These are phyloP conservation scores for Exophiala phaeomuriformis DNA, from an alignment of 2,329 filamentous ascomycete genomes.

Conservation along the genomic window DNA sequence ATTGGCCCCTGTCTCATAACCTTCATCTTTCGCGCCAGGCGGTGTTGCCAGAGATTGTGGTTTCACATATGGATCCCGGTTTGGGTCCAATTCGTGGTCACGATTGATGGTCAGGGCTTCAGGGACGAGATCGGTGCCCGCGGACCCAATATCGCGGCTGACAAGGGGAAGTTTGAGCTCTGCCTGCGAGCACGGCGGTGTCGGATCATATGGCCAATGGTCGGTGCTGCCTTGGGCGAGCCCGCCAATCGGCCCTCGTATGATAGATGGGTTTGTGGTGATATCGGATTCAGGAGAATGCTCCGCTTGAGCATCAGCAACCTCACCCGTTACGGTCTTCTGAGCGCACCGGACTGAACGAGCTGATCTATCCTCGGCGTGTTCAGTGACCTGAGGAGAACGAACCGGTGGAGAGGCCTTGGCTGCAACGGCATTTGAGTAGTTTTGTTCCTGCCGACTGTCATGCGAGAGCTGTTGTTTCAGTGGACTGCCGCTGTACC, in stretches of 20 bases:
- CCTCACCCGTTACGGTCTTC: constrained; percentile 1
- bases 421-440: constrained; percentile 35
- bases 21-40: constrained; percentile 70
- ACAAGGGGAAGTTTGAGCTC: constrained; percentile 31
- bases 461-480: constrained; percentile 38
- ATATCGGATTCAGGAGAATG: constrained; percentile 51
- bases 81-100: constrained; percentile 34
- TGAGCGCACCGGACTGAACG: constrained; percentile 19
- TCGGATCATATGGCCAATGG: constrained; percentile 51
- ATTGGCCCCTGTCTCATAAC: constrained; percentile 71
- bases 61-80: constrained; percentile 32
- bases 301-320: constrained; percentile 14
- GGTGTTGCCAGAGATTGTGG: constrained; percentile 42
- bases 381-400: constrained; percentile 28
- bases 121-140: constrained; percentile 34
- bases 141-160: constrained; percentile 39
- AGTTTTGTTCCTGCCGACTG: constrained; percentile 32
- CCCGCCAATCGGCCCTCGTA: constrained; percentile 64
- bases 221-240: constrained; percentile 42
- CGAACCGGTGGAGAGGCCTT: constrained; percentile 49
- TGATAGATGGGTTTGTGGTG: constrained; percentile 76
- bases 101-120: constrained; percentile 29
- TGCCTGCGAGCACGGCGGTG: constrained; percentile 40
- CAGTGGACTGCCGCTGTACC: constrained; percentile 39
- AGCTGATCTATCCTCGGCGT: constrained; percentile 5